Evolutionary conservation across 148 eudicot genomes (phyloP), one percentile per base, ranked within the genome.

Genomic region (Talinum fruticosum): DNA sequence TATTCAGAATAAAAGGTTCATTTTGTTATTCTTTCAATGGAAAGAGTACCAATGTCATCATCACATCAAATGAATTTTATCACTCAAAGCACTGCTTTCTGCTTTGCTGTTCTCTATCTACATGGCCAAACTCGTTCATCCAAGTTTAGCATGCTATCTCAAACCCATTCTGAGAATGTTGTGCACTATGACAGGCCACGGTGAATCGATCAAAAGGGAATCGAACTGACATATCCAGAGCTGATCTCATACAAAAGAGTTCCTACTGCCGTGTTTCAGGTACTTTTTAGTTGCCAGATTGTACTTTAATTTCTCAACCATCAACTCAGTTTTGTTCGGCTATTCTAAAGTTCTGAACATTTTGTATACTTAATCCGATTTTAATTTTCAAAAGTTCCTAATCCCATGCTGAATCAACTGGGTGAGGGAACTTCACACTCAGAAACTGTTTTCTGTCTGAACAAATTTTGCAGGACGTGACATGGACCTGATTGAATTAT

Each of bases 221-320:
- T 75, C 92, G 96, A 8, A 92, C 98, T 21, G 97, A 95, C 82
- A 78, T 95, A 70, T 88, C 97, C 33, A 88, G 72, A 80, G 86
- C 96, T 26, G 97, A 94, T 66, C 93, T 94, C 69, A 90, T 92
- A 76, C 90, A 86, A 74, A 92, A 79, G 84, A 94, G 98, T 80
- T 89, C 98, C 47, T 95, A 92, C 81, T 95, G 97, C 86, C 85
- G 93, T 78, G 97, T 95, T 82, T 88, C 96, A 87, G 98, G 98
- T 94, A 84, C 24, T 23, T 69, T 23, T 29, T n/a, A 69, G 29
- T 12, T 36, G 21, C 49, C 29, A 59, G 16, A 59, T 0, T 59
- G 57, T 19, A 16, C 18, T 51, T 51, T 5, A 0, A 16, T 0
- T 51, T 51, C 16, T 16, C 35, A 24, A 13, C 67, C 24, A 12